Evolutionary conservation across 495 filamentous ascomycete species (phyloP).

Genomic region (Aspergillus carlsbadensis): DNA sequence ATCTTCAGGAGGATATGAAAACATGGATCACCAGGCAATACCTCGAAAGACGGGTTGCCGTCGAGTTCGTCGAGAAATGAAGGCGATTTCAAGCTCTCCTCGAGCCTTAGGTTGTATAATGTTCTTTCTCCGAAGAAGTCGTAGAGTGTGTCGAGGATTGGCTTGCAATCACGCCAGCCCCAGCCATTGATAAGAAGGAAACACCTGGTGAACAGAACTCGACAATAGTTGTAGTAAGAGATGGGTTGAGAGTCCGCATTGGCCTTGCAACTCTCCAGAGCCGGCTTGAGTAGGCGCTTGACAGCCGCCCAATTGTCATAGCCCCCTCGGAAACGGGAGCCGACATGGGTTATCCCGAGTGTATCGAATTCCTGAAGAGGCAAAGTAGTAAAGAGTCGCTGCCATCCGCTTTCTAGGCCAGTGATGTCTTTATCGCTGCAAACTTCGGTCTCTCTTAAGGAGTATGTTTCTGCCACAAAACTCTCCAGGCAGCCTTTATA

Average conservation of each 20-base stretch:
- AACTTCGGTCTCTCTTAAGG: background rate
- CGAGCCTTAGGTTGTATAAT: conserved; percentile 71
- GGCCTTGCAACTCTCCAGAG: conserved; percentile 63
- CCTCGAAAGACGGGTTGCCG: conserved; percentile 55
- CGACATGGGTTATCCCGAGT: conserved; percentile 58
- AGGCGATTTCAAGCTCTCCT: conserved; percentile 74
- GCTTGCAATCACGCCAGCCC: conserved; percentile 82
- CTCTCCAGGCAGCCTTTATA: conserved; percentile 29
- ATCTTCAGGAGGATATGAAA: conserved; percentile 94
- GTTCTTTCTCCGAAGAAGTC: conserved; percentile 84
- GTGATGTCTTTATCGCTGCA: conserved; percentile 44
- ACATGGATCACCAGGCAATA: conserved; percentile 71
- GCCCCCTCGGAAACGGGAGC: conserved; percentile 49
- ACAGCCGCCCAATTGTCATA: conserved; percentile 74
- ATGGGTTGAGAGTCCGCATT: conserved; percentile 54
- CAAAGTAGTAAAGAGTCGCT: conserved; percentile 67
- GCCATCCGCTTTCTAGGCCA: conserved; percentile 70
- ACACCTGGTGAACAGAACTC: conserved; percentile 71
- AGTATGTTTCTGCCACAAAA: conserved; percentile 53
- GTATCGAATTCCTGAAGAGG: conserved; percentile 76
- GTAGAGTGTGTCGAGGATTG: conserved; percentile 76
- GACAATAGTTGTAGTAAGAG: conserved; percentile 79
- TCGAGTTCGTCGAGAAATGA: conserved; percentile 75
- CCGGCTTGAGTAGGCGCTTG: conserved; percentile 61
- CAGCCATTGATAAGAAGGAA: conserved; percentile 75